Percentiles rank a stretch among this genome's conserved stretches.
Conservation (phyloP, 768 basidiomycete genomes). For the Rhizopogon vinicolor region DNA sequence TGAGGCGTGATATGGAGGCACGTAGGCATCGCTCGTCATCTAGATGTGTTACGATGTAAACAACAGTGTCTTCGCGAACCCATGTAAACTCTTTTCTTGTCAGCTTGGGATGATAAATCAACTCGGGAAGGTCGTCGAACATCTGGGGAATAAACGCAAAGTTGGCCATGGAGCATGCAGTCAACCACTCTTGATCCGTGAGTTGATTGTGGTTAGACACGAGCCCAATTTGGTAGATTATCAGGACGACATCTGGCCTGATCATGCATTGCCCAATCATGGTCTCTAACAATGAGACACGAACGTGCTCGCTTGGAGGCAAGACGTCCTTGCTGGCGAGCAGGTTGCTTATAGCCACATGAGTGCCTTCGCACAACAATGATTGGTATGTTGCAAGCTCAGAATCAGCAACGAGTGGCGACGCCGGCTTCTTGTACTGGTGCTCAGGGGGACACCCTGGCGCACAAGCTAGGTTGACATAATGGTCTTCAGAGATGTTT, state of each 20-base stretch:
- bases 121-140: background rate
- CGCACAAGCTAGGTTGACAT: too few species aligned
- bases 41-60: conserved; percentile 15
- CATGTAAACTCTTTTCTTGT: background rate
- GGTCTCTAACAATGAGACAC: background rate
- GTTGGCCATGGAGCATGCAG: background rate
- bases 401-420: too few species aligned
- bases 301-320: background rate
- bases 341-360: background rate
- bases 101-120: background rate
- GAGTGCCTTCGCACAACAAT: background rate
- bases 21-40: conserved; percentile 13
- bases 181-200: background rate
- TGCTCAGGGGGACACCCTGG: too few species aligned
- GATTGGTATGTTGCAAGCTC: too few species aligned
- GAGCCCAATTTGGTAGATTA: background rate
- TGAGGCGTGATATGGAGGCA: background rate
- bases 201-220: background rate
- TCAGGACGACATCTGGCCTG: background rate
- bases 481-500: too few species aligned
- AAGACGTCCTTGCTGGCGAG: background rate
- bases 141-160: background rate
- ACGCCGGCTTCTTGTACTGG: too few species aligned
- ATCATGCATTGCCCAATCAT: background rate
- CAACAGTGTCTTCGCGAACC: background rate